A percentile compares a stretch with the other conserved stretches of the same genome.
phyloP scores from a whole-genome alignment of 1,284 basidiomycete genomes.

The Pholiota adiposa region DNA sequence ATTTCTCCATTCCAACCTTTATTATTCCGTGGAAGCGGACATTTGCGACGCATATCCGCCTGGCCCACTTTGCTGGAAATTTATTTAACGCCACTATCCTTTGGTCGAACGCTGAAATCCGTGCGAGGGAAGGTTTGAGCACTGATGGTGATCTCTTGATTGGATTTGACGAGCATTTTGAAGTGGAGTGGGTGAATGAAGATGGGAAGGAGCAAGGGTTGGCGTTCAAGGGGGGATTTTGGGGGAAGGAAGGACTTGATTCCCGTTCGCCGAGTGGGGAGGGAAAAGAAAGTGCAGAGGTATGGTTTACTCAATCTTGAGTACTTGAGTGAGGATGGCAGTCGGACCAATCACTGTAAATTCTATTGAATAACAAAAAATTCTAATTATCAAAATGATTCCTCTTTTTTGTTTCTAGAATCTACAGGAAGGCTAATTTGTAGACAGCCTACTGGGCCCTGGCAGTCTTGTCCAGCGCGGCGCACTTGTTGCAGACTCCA shows the following conservation, averaged over 20 bases:
- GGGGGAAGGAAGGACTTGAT: conserved; percentile 39
- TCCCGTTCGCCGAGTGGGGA: conserved; percentile 29
- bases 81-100: conserved; percentile 39
- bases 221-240: conserved; percentile 39
- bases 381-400: too few species aligned
- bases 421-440: too few species aligned
- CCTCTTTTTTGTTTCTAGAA: too few species aligned
- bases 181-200: conserved; percentile 36
- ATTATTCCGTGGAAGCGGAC: conserved; percentile 35
- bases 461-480: too few species aligned
- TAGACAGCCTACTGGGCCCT: too few species aligned
- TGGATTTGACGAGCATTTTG: conserved; percentile 37
- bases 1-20: conserved; percentile 33
- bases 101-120: conserved; percentile 35
- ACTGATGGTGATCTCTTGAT: conserved; percentile 30
- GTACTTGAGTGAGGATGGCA: too few species aligned
- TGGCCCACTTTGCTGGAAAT: conserved; percentile 38
- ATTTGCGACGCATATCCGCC: conserved; percentile 38
- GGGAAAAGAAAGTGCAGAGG: conserved; percentile 39
- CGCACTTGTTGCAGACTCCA: too few species aligned
- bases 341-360: too few species aligned
- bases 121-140: conserved; percentile 30
- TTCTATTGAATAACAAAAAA: too few species aligned
- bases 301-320: conserved; percentile 37
- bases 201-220: conserved; percentile 31